These are phyloP conservation scores for Comarum palustre DNA, from an alignment of 306 rosid genomes.

Conservation along the genomic window DNA sequence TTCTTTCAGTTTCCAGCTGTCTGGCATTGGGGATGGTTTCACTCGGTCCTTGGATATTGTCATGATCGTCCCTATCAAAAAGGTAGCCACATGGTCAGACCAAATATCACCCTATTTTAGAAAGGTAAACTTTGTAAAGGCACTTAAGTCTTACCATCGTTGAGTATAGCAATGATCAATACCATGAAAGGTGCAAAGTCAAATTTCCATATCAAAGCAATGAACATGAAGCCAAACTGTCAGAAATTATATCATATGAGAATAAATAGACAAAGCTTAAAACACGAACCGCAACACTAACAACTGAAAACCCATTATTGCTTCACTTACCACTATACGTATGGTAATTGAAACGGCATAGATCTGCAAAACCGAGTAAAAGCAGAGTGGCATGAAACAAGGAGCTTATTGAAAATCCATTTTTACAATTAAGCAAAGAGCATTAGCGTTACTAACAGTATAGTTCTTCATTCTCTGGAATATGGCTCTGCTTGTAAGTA, in stretches of 20 bases:
- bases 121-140: background rate
- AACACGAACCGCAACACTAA: background rate
- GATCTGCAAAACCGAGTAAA: constrained; percentile 54
- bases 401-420: background rate
- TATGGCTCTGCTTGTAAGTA: constrained; percentile 96
- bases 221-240: constrained; percentile 95
- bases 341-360: constrained; percentile 98
- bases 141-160: constrained; percentile 63
- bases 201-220: constrained; percentile 92
- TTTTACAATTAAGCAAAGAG: constrained; percentile 9
- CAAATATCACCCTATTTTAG: constrained; percentile 1
- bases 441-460: constrained; percentile 55
- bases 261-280: constrained; percentile 12
- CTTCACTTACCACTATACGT: constrained; percentile 87
- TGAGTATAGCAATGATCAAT: constrained; percentile 84
- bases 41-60: constrained; percentile 97
- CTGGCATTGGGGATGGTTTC: constrained; percentile 91
- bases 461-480: constrained; percentile 99
- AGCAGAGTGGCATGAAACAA: constrained; percentile 7
- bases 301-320: constrained; percentile 7
- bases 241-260: constrained; percentile 25
- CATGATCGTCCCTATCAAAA: constrained; percentile 82
- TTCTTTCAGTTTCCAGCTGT: constrained; percentile 94
- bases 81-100: constrained; percentile 20
- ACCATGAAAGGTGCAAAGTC: constrained; percentile 99